A percentile compares a stretch with the other conserved stretches of the same genome.
Evolutionary conservation across 2,329 filamentous ascomycete genomes (phyloP).

Genomic region (Rasamsonia emersonii): DNA sequence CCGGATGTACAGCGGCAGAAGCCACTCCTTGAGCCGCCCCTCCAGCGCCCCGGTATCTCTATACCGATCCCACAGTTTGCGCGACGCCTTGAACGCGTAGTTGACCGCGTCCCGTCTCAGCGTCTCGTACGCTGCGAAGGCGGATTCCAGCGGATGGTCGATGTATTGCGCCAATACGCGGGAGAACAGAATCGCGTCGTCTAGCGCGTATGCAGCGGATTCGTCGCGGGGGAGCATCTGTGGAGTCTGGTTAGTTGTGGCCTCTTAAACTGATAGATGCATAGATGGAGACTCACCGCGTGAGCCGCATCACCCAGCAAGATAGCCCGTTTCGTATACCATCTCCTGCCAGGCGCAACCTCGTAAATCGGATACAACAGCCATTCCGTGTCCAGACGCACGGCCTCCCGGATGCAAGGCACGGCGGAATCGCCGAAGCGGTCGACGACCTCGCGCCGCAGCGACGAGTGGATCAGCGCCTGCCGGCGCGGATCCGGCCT

Average conservation of each 20-base stretch:
- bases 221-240: slow-evolving; percentile 42
- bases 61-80: slow-evolving; percentile 31
- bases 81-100: slow-evolving; percentile 31
- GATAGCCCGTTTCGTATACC: slow-evolving; percentile 32
- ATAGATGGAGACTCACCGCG: slow-evolving; percentile 25
- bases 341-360: slow-evolving; percentile 28
- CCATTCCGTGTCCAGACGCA: slow-evolving; percentile 25
- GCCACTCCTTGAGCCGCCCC: slow-evolving; percentile 30
- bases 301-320: slow-evolving; percentile 41
- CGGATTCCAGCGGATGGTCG: slow-evolving; percentile 20
- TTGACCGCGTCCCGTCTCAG: slow-evolving; percentile 30
- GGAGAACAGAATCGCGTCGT: slow-evolving; percentile 37
- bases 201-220: slow-evolving; percentile 36
- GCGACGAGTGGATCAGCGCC: slow-evolving; percentile 23
- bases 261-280: too few relatives aligned
- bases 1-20: slow-evolving; percentile 27
- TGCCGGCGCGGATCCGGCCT: slow-evolving; percentile 27
- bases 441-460: slow-evolving; percentile 26
- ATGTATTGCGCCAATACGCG: slow-evolving; percentile 28
- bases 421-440: slow-evolving; percentile 29
- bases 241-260: slow-evolving; percentile 6
- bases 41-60: slow-evolving; percentile 30
- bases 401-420: slow-evolving; percentile 27
- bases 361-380: slow-evolving; percentile 39
- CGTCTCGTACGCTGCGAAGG: slow-evolving; percentile 31